A percentile compares a stretch with the other conserved stretches of the same genome.
phyloP scores from a whole-genome alignment of 345 rosid species.

The Boechera retrofracta region DNA sequence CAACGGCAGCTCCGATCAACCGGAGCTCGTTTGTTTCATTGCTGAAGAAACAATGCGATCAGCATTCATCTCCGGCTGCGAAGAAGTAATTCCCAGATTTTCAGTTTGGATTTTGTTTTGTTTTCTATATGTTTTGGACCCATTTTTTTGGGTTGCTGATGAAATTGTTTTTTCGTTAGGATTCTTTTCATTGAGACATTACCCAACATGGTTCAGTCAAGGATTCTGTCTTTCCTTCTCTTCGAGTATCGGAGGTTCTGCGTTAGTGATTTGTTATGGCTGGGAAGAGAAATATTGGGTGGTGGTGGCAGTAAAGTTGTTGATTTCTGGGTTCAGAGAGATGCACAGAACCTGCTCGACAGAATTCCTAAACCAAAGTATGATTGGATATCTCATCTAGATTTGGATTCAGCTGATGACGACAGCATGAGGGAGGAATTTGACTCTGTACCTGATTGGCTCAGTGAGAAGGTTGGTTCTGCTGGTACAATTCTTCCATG shows the following conservation, averaged over 20 bases:
- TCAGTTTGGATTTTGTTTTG: background rate
- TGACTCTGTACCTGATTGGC: conserved; percentile 64
- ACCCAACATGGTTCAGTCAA: conserved; percentile 65
- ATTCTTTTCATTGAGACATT: conserved; percentile 69
- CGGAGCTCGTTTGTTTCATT: conserved; percentile 66
- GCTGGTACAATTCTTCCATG: conserved; percentile 56
- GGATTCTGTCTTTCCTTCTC: conserved; percentile 68
- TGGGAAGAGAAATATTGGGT: conserved; percentile 57
- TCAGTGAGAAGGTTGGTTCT: conserved; percentile 41
- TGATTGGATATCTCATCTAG: conserved; percentile 51
- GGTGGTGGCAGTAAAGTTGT: conserved; percentile 36
- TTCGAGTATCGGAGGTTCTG: conserved; percentile 57
- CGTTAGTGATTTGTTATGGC: conserved; percentile 52
- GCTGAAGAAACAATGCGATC: conserved; percentile 49
- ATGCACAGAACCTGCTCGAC: conserved; percentile 73
- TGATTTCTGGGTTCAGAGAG: conserved; percentile 71
- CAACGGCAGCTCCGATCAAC: conserved; percentile 48
- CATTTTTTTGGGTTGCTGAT: conserved; percentile 16
- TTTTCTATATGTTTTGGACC: background rate
- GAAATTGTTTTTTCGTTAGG: conserved; percentile 45
- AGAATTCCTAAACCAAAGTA: conserved; percentile 51
- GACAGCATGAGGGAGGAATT: conserved; percentile 46
- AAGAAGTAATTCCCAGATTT: conserved; percentile 50
- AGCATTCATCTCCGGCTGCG: conserved; percentile 44
- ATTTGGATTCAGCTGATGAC: conserved; percentile 52